Base-by-base conservation (phyloP, 768 basidiomycete species). In the Macrolepiota albuminosa region DNA sequence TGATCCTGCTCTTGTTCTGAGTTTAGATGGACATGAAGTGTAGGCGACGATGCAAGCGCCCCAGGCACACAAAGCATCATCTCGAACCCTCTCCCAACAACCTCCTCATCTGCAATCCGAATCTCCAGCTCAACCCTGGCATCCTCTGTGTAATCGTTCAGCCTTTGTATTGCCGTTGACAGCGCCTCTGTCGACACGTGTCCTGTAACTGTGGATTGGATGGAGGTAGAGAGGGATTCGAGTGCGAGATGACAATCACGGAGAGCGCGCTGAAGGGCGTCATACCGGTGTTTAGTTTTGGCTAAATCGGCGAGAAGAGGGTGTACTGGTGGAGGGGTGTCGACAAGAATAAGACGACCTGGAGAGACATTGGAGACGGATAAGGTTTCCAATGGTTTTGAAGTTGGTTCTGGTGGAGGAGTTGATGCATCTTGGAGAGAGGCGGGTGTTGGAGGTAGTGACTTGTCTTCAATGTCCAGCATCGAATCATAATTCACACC, bases 91-190 rank as follows among this genome's bases (percentile, higher is more conserved):
- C 78, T 79, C 7, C 76, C 75, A 0, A 87, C 75, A 14, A 93
- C 78, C 11, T 78, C 80, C 62, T 90, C 90, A 67, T 94, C 91
- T 2, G 87, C 81, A 10, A 86, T 73, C 26, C 84, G 82, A 43
- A 93, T 93, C 72, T 93, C 91, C 24, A 94, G 73, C 68, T 93
- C 91, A 10, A 94, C 91, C 1, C 89, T 83, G 1, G 84, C 84
- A 63, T 93, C 91, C 68, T 93, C 91, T 5, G 82, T 82, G 67
- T 81, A 89, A 68, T 94, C 89, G 56, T 84, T 78, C 46, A 94
- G 76, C 8, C 91, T 78, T 29, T 83, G 76, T 18, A 89, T 72
- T 6, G 84, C 86, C 0, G 75, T 76, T 21, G 72, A 73, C 4
- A 93, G 65, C 16, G 84, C 69, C 5, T 76, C 71, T 4, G 64